These are phyloP conservation scores for Eutypella sp. DNA, from an alignment of 2,329 filamentous ascomycete species.

Conservation along the genomic window DNA sequence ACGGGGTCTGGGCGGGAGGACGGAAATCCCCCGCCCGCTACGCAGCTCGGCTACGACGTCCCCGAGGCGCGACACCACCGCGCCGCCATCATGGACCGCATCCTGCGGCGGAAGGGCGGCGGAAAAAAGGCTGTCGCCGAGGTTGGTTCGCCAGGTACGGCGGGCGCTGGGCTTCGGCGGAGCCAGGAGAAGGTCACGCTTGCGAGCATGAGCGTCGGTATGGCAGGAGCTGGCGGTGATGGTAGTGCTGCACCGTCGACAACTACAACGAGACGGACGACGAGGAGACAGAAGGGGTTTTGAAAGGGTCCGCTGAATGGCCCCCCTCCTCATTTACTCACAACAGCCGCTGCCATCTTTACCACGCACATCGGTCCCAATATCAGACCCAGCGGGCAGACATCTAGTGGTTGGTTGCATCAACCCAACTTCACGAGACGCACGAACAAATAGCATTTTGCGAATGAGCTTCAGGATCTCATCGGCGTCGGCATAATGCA, in stretches of 20 bases:
- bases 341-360: too few relatives aligned
- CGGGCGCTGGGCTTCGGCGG: too few relatives aligned
- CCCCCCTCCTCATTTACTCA: too few relatives aligned
- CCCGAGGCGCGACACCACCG: constrained; percentile 39
- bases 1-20: constrained; percentile 7
- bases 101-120: constrained; percentile 4
- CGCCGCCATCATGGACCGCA: constrained; percentile 18
- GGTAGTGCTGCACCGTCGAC: not conserved
- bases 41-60: constrained; percentile 51
- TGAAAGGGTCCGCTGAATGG: too few relatives aligned
- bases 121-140: not conserved
- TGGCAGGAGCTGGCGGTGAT: not conserved
- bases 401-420: too few relatives aligned
- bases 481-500: too few relatives aligned
- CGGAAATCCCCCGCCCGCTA: constrained; percentile 36
- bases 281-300: constrained; percentile 11
- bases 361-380: too few relatives aligned
- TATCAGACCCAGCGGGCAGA: too few relatives aligned
- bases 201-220: constrained; percentile 1
- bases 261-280: constrained; percentile 9
- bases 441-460: too few relatives aligned
- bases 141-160: too few relatives aligned
- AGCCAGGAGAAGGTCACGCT: constrained; percentile 6
- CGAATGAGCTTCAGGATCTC: too few relatives aligned
- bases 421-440: too few relatives aligned